These are phyloP conservation scores for Entomortierella chlamydospora DNA, from an alignment of 192 early-diverging fungal species.

Conservation along the genomic window DNA sequence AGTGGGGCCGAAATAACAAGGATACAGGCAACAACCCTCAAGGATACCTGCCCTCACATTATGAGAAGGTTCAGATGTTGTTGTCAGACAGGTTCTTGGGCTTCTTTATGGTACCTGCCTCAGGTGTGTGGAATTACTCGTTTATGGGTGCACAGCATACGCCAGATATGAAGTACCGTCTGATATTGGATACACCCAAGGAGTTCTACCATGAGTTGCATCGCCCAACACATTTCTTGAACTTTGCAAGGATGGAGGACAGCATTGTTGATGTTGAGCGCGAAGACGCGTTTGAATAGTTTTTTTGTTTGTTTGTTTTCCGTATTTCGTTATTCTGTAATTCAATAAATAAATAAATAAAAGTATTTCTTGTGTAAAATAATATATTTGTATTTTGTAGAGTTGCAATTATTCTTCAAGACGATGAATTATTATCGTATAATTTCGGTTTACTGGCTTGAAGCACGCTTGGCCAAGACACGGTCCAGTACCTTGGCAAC, in stretches of 20 bases:
- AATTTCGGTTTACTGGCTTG: background rate
- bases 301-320: background rate
- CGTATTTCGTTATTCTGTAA: too few species aligned
- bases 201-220: constrained; percentile 98
- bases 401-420: too few species aligned
- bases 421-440: too few species aligned
- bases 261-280: constrained; percentile 66
- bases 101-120: constrained; percentile 97
- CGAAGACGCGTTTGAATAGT: constrained; percentile 71
- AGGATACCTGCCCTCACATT: constrained; percentile 89
- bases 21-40: constrained; percentile 86
- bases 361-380: background rate
- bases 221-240: constrained; percentile 95
- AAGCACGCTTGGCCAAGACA: constrained; percentile 44
- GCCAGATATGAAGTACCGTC: constrained; percentile 91
- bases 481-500: constrained; percentile 49
- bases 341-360: background rate
- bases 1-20: constrained; percentile 96
- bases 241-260: constrained; percentile 82
- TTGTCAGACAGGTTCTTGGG: constrained; percentile 96
- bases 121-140: constrained; percentile 98
- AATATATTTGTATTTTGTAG: background rate
- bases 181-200: constrained; percentile 92
- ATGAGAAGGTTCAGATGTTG: constrained; percentile 98
- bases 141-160: constrained; percentile 97